phyloP scores from a whole-genome alignment of 805 yeast species.

The Metschnikowia matae region DNA sequence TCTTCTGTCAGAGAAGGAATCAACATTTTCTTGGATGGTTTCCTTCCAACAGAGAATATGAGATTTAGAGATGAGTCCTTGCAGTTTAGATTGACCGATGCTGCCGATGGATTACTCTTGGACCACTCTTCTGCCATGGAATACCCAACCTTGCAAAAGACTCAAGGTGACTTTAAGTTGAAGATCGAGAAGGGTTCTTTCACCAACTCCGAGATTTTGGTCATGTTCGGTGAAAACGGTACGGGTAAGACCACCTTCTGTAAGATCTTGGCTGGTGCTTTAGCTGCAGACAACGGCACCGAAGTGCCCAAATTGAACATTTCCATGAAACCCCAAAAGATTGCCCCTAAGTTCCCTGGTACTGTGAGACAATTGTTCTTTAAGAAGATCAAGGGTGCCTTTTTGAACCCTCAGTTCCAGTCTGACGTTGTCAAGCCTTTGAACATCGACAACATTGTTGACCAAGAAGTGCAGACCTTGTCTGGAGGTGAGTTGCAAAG shows the following conservation, averaged over 20 bases:
- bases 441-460: slow-evolving; percentile 88
- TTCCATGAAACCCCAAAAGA: slow-evolving; percentile 98
- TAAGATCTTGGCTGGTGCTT: slow-evolving; percentile 89
- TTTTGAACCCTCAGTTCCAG: slow-evolving; percentile 95
- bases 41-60: slow-evolving; percentile 93
- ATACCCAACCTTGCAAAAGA: slow-evolving; percentile 82
- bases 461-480: slow-evolving; percentile 94
- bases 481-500: slow-evolving; percentile 99
- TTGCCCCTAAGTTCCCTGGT: slow-evolving; percentile 98
- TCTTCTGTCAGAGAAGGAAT: slow-evolving; percentile 98
- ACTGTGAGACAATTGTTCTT: slow-evolving; percentile 96
- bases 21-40: slow-evolving; percentile 97
- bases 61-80: slow-evolving; percentile 94
- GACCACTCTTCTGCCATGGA: slow-evolving; percentile 76
- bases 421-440: slow-evolving; percentile 97
- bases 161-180: slow-evolving; percentile 94
- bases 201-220: slow-evolving; percentile 93
- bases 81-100: slow-evolving; percentile 89
- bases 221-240: slow-evolving; percentile 99
- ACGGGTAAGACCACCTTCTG: slow-evolving; percentile 99
- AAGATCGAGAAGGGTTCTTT: slow-evolving; percentile 82
- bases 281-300: slow-evolving; percentile 76
- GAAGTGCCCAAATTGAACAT: slow-evolving; percentile 86
- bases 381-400: slow-evolving; percentile 91
- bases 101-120: slow-evolving; percentile 67